Conservation (phyloP, 192 early-diverging fungal genomes). For the Polychytrium aggregatum region DNA sequence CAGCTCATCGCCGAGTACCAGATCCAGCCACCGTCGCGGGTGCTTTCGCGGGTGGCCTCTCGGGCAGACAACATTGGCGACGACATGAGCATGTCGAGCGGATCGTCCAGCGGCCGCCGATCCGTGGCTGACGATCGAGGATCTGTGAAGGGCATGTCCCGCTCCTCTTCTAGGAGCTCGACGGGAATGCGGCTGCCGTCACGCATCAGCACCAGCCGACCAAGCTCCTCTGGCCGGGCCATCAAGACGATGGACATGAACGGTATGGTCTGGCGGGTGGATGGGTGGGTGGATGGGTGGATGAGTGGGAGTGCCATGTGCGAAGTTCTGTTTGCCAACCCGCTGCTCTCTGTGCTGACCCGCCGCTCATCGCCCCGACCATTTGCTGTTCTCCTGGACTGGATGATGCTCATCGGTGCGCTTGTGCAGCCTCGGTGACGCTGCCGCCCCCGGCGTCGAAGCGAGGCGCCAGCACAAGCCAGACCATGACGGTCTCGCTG, state of each 20-base stretch:
- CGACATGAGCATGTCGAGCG: slow-evolving; percentile 13
- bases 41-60: slow-evolving; percentile 27
- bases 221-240: not conserved
- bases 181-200: not conserved
- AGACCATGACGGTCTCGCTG: slow-evolving; percentile 2
- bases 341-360: too few relatives aligned
- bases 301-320: too few relatives aligned
- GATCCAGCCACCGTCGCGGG: slow-evolving; percentile 30
- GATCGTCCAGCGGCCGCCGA: not conserved
- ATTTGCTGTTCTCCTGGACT: too few relatives aligned
- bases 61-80: slow-evolving; percentile 13
- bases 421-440: slow-evolving; percentile 2
- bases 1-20: slow-evolving; percentile 24
- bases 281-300: too few relatives aligned
- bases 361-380: too few relatives aligned
- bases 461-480: not conserved
- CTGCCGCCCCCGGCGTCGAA: not conserved
- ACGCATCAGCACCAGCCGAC: slow-evolving; percentile 4
- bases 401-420: not conserved
- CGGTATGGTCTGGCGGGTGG: too few relatives aligned
- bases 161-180: slow-evolving; percentile 5
- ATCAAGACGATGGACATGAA: slow-evolving; percentile 16
- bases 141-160: not conserved
- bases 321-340: too few relatives aligned
- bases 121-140: not conserved